Conservation (phyloP, 495 filamentous ascomycete genomes). For the Tuber umbilicatum region DNA sequence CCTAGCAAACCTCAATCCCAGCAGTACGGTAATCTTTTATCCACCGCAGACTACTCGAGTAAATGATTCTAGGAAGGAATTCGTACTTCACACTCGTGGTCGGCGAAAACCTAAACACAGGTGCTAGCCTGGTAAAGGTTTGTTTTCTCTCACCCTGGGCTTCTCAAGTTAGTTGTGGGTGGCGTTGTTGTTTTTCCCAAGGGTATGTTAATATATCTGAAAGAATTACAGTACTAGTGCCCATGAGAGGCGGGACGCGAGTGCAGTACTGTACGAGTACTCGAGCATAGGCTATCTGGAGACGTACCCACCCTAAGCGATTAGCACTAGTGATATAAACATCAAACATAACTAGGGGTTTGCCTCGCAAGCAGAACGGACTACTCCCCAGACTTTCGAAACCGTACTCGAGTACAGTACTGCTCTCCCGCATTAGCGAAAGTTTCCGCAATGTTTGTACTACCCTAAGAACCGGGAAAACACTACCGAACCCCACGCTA, state of each 20-base stretch:
- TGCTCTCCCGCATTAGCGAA: neutral
- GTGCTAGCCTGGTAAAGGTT: neutral
- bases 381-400: conserved; percentile 1
- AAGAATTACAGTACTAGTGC: neutral
- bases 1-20: neutral
- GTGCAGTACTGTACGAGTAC: neutral
- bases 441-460: neutral
- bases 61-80: neutral
- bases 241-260: neutral
- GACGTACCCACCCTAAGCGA: neutral
- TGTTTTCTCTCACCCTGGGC: neutral
- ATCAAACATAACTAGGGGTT: neutral
- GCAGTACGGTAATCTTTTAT: neutral
- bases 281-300: neutral
- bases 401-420: too few relatives aligned
- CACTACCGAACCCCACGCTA: neutral
- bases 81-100: neutral
- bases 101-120: neutral
- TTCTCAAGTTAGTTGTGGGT: neutral
- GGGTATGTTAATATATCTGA: conserved; percentile 1
- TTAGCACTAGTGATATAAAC: neutral
- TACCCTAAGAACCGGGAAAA: neutral
- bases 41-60: neutral
- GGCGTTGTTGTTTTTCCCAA: neutral
- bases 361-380: neutral